These are phyloP conservation scores for Eustoma russellianum DNA, from an alignment of 257 asterid genomes.

Conservation along the genomic window DNA sequence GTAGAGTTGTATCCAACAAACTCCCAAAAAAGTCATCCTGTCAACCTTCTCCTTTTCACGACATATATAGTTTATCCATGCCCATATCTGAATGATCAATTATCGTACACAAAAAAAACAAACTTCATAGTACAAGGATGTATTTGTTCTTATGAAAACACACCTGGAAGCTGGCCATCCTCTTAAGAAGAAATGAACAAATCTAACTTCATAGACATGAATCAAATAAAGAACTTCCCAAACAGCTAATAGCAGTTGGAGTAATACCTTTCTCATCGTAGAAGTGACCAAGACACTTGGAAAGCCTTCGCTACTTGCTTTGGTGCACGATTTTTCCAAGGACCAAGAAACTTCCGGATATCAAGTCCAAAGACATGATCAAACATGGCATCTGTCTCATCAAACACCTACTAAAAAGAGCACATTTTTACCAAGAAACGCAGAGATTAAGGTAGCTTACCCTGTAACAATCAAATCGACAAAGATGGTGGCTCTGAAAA, in stretches of 20 bases:
- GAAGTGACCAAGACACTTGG: slow-evolving; percentile 95
- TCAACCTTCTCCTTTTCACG: too few relatives aligned
- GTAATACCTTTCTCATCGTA: slow-evolving; percentile 85
- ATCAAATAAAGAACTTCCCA: too few relatives aligned
- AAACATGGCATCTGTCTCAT: slow-evolving; percentile 99
- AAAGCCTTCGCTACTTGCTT: slow-evolving; percentile 55
- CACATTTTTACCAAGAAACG: slow-evolving; percentile 13
- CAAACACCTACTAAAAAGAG: slow-evolving; percentile 64
- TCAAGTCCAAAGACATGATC: slow-evolving; percentile 99
- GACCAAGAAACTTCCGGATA: slow-evolving; percentile 78
- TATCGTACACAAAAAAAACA: too few relatives aligned
- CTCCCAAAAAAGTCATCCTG: too few relatives aligned
- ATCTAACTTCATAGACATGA: too few relatives aligned
- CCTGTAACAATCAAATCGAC: neutral
- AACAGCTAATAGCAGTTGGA: slow-evolving; percentile 2
- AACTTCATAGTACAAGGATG: too few relatives aligned
- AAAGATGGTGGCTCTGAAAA: neutral
- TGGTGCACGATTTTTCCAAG: slow-evolving; percentile 74
- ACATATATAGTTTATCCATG: too few relatives aligned
- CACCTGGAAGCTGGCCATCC: too few relatives aligned
- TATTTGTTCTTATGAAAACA: too few relatives aligned
- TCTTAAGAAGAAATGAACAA: too few relatives aligned
- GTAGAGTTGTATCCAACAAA: too few relatives aligned
- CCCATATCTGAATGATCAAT: too few relatives aligned
- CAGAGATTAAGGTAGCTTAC: neutral